phyloP scores from a whole-genome alignment of 805 yeast genomes.

The Metschnikowia proteae region DNA sequence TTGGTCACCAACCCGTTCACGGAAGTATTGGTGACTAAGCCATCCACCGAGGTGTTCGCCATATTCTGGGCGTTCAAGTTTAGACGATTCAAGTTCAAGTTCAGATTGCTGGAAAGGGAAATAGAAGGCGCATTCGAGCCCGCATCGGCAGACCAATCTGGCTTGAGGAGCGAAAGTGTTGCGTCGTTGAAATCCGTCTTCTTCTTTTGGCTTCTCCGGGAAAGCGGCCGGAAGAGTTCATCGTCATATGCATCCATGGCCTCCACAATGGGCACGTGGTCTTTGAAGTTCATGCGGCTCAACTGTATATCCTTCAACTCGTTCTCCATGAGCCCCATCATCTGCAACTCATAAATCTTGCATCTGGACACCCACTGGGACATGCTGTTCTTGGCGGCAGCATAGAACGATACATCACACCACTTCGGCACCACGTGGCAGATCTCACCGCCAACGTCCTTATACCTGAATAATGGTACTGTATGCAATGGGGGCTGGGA shows the following conservation, averaged over 20 bases:
- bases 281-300: constrained; percentile 46
- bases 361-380: constrained; percentile 90
- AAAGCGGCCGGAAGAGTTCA: constrained; percentile 43
- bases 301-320: constrained; percentile 70
- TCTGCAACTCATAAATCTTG: constrained; percentile 89
- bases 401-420: constrained; percentile 93
- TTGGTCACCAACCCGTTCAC: constrained; percentile 38
- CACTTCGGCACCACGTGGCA: constrained; percentile 87
- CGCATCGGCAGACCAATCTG: neutral
- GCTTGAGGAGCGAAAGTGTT: constrained; percentile 28
- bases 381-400: constrained; percentile 42
- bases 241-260: constrained; percentile 69
- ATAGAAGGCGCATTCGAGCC: neutral
- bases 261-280: constrained; percentile 44
- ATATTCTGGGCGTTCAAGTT: neutral
- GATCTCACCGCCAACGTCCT: constrained; percentile 45
- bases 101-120: neutral
- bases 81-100: neutral
- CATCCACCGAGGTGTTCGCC: neutral
- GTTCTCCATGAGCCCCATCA: constrained; percentile 97
- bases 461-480: constrained; percentile 80
- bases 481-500: constrained; percentile 90
- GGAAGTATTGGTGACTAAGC: constrained; percentile 24
- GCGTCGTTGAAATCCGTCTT: constrained; percentile 13
- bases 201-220: constrained; percentile 4